phyloP scores from a whole-genome alignment of 257 asterid species.

The Penstemon eatonii region DNA sequence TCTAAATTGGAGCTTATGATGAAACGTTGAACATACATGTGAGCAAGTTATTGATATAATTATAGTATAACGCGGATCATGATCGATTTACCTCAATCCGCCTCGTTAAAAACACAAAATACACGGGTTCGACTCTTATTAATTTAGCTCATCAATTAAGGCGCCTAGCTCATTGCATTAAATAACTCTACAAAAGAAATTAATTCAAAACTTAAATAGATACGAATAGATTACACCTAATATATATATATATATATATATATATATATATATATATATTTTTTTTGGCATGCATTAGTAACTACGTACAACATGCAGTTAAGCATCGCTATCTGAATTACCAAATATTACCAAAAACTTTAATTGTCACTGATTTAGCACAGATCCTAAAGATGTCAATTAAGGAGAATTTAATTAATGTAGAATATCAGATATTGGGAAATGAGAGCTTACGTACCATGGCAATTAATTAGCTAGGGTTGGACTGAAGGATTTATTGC shows the following conservation, averaged over 20 bases:
- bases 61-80: too few relatives aligned
- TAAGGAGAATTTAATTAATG: neutral
- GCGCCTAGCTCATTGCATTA: too few relatives aligned
- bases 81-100: too few relatives aligned
- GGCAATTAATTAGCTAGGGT: slow-evolving; percentile 24
- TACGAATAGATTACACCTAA: too few relatives aligned
- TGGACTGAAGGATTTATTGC: slow-evolving; percentile 39
- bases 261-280: neutral
- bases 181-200: too few relatives aligned
- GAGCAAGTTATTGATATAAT: too few relatives aligned
- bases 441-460: slow-evolving; percentile 14
- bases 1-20: too few relatives aligned
- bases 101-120: too few relatives aligned
- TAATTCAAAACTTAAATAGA: too few relatives aligned
- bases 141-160: too few relatives aligned
- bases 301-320: slow-evolving; percentile 43
- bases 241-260: neutral
- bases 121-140: too few relatives aligned
- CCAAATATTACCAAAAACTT: slow-evolving; percentile 35
- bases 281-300: slow-evolving; percentile 3
- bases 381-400: slow-evolving; percentile 30
- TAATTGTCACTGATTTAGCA: slow-evolving; percentile 31
- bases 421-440: slow-evolving; percentile 5
- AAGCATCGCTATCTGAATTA: slow-evolving; percentile 53
- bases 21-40: too few relatives aligned